Percentiles rank a stretch among this genome's conserved stretches.
phyloP scores from a whole-genome alignment of 306 rosid species.

The Arachis hypogaea region DNA sequence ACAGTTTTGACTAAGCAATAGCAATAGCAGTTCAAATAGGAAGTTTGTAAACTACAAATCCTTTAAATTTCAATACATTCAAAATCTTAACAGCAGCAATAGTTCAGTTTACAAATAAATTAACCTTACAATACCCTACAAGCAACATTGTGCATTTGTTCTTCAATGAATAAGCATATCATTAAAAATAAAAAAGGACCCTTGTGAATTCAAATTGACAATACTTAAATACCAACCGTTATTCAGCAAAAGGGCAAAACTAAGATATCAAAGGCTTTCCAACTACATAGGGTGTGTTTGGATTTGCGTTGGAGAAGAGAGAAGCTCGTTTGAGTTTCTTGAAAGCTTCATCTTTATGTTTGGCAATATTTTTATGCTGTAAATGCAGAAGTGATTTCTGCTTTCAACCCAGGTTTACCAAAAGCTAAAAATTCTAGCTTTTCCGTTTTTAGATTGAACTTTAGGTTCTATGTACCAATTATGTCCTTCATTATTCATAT shows the following conservation, averaged over 20 bases:
- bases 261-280: no score
- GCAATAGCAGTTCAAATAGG: neutral
- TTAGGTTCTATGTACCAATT: no score
- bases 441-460: no score
- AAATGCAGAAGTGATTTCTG: no score
- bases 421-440: no score
- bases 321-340: no score
- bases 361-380: no score
- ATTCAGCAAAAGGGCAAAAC: neutral
- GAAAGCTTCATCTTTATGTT: no score
- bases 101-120: neutral
- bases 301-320: no score
- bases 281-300: no score
- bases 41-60: neutral
- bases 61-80: neutral
- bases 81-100: neutral
- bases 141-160: neutral
- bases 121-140: neutral
- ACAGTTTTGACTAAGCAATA: neutral
- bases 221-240: conserved; percentile 12
- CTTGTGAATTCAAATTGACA: neutral
- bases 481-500: no score
- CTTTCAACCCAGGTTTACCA: no score
- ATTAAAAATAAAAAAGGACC: neutral
- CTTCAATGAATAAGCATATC: neutral